A percentile compares a stretch with the other conserved stretches of the same genome.
phyloP scores from a whole-genome alignment of 2,329 filamentous ascomycete genomes.

The Ilyonectria mors-panacis region DNA sequence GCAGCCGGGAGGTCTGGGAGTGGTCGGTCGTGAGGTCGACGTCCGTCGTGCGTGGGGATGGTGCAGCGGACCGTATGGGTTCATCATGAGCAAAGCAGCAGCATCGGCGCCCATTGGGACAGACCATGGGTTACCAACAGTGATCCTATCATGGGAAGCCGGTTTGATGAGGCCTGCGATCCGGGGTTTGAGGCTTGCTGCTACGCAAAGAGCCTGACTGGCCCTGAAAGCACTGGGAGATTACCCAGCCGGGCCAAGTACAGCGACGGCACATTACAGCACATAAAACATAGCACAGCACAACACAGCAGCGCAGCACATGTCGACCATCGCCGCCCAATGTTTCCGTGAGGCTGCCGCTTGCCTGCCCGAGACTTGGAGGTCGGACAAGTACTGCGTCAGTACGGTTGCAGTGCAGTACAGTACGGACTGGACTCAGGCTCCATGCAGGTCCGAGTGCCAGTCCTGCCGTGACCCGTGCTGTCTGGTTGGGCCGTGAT shows the following conservation, averaged over 20 bases:
- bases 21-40: background rate
- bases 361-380: slow-evolving; percentile 8
- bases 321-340: slow-evolving; percentile 23
- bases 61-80: slow-evolving; percentile 1
- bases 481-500: slow-evolving; percentile 49
- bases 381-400: background rate
- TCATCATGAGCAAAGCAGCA: slow-evolving; percentile 6
- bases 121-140: background rate
- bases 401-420: background rate
- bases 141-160: slow-evolving; percentile 9
- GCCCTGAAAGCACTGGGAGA: slow-evolving; percentile 7
- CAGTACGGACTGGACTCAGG: slow-evolving; percentile 15
- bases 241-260: slow-evolving; percentile 7
- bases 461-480: background rate
- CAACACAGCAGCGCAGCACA: slow-evolving; percentile 9
- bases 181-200: slow-evolving; percentile 10
- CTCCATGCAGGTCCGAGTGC: slow-evolving; percentile 27
- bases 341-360: slow-evolving; percentile 13
- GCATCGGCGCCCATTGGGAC: background rate
- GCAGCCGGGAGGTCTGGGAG: slow-evolving; percentile 2
- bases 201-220: slow-evolving; percentile 15
- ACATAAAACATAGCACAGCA: background rate
- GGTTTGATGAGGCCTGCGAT: background rate
- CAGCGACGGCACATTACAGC: slow-evolving; percentile 12
- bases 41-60: background rate